phyloP scores from a whole-genome alignment of 1,139 yeast genomes.

The Diutina rugosa region DNA sequence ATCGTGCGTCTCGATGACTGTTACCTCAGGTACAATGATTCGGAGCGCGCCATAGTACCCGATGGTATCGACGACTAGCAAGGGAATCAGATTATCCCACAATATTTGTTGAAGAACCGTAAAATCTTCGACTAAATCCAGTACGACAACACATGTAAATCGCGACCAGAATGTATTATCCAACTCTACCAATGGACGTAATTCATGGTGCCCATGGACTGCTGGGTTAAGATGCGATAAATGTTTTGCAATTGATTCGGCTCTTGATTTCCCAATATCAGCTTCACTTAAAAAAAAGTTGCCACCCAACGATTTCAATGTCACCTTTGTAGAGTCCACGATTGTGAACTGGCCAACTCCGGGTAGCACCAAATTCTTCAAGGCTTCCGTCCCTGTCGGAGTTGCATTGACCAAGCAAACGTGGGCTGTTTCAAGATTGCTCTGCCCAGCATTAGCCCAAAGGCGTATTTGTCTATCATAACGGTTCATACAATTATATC shows the following conservation, averaged over 20 bases:
- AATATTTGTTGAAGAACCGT: constrained; percentile 6
- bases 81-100: constrained; percentile 36
- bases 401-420: constrained; percentile 53
- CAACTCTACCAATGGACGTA: background rate
- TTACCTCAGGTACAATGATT: constrained; percentile 36
- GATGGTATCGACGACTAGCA: constrained; percentile 35
- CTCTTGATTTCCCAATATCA: constrained; percentile 31
- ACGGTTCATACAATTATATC: background rate
- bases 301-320: constrained; percentile 31
- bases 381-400: constrained; percentile 50
- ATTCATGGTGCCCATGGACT: constrained; percentile 24
- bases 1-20: constrained; percentile 69
- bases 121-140: constrained; percentile 14
- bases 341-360: constrained; percentile 65
- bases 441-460: constrained; percentile 79
- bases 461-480: constrained; percentile 84
- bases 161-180: constrained; percentile 8
- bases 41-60: constrained; percentile 65
- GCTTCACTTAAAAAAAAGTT: constrained; percentile 49
- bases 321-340: constrained; percentile 32
- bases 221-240: constrained; percentile 52
- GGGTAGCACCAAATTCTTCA: constrained; percentile 72
- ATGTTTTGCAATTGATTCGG: constrained; percentile 23
- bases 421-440: constrained; percentile 41
- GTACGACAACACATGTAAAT: constrained; percentile 31